Conservation (phyloP, 805 yeast species). For the Metschnikowia santaceciliae region DNA sequence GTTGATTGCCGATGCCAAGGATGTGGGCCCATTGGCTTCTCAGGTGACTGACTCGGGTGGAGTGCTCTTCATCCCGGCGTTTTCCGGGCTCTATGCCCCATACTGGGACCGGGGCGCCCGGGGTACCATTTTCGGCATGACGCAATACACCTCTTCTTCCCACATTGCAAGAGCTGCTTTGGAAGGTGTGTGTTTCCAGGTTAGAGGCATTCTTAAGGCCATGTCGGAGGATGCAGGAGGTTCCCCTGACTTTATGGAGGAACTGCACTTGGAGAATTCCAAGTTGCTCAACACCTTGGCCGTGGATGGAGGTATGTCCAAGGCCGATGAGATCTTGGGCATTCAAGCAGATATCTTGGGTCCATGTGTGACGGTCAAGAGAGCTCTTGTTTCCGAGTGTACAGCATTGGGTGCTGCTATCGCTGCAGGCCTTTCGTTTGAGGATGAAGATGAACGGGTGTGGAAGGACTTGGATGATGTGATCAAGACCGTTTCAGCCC, state of each 20-base stretch:
- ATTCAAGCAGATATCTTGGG: slow-evolving; percentile 92
- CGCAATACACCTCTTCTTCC: slow-evolving; percentile 86
- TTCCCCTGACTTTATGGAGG: slow-evolving; percentile 54
- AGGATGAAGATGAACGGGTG: slow-evolving; percentile 47
- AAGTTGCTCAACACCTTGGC: slow-evolving; percentile 53
- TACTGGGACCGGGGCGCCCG: slow-evolving; percentile 93
- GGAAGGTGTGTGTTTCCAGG: slow-evolving; percentile 94
- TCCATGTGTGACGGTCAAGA: slow-evolving; percentile 72
- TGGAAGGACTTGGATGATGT: slow-evolving; percentile 80
- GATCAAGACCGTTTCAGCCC: slow-evolving; percentile 35
- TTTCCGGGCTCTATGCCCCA: slow-evolving; percentile 91
- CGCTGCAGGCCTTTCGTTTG: slow-evolving; percentile 77
- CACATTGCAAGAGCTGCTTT: slow-evolving; percentile 93
- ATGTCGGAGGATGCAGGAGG: slow-evolving; percentile 84
- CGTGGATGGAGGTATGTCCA: slow-evolving; percentile 95
- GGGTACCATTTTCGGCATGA: slow-evolving; percentile 89
- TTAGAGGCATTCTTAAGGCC: slow-evolving; percentile 82
- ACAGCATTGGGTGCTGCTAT: slow-evolving; percentile 96
- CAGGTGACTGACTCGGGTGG: slow-evolving; percentile 82
- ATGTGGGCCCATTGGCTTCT: slow-evolving; percentile 86
- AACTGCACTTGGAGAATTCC: slow-evolving; percentile 42
- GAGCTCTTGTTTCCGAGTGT: slow-evolving; percentile 83
- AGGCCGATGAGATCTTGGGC: slow-evolving; percentile 87
- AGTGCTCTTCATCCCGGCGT: slow-evolving; percentile 92
- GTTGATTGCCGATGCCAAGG: slow-evolving; percentile 74